These are phyloP conservation scores for Angophora floribunda DNA, from an alignment of 345 rosid species.

Conservation along the genomic window DNA sequence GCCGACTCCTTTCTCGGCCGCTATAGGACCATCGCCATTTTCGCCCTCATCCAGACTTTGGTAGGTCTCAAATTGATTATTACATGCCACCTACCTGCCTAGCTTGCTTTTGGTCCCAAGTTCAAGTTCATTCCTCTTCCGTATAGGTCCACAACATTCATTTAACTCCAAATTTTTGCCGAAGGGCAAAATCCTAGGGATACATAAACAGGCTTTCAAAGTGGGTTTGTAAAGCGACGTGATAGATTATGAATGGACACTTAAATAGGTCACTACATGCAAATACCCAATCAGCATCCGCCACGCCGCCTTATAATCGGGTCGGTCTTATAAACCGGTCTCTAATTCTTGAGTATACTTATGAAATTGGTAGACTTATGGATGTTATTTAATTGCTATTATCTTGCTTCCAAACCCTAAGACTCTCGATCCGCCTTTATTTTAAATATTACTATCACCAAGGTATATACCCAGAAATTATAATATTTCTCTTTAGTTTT, in stretches of 20 bases:
- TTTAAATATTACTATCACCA: neutral
- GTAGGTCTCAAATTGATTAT: slow-evolving; percentile 13
- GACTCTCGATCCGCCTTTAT: neutral
- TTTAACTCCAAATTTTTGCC: neutral
- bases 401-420: neutral
- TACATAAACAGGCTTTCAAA: neutral
- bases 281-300: neutral
- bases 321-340: neutral
- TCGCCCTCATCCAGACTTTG: slow-evolving; percentile 44
- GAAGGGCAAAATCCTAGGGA: neutral
- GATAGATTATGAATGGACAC: neutral
- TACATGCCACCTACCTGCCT: neutral
- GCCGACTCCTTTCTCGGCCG: slow-evolving; percentile 62
- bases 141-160: neutral
- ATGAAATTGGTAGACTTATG: neutral
- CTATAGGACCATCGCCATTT: slow-evolving; percentile 63
- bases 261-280: neutral
- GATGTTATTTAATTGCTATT: neutral
- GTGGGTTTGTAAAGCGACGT: neutral
- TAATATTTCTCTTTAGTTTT: neutral
- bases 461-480: neutral
- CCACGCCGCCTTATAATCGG: neutral
- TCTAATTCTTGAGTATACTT: neutral
- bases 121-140: neutral
- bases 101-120: neutral